Evolutionary conservation across 2,329 filamentous ascomycete genomes (phyloP), one percentile per base, ranked within the genome.

Genomic region (Cladosporium sp.): DNA sequence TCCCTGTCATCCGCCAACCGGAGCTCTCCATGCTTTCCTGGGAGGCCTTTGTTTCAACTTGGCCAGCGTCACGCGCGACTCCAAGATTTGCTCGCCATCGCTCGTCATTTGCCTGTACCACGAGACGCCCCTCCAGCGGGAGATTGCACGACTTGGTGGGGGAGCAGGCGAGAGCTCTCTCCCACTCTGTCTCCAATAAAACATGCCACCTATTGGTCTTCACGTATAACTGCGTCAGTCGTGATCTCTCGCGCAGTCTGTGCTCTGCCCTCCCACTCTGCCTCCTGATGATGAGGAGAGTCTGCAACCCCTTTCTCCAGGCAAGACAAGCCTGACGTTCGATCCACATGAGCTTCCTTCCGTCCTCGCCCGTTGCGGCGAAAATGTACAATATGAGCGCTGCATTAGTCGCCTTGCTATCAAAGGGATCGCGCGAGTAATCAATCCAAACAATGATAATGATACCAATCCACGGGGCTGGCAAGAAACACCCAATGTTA

Each of bases 241-340:
- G 46, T 62, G 59, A 44, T 44, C 37, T 49, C 50, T 53, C 50
- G 50, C 16, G 50, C 18, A 37, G 53, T 57, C 53, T 35, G 53
- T 52, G 49, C 49, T 37, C 53, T 23, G 18, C 31, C 26, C 29
- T 55, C 28, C 28, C 53, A 33, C n/a, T 37, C 53, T 57, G 37
- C 31, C 60, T 55, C 60, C 60, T 56, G 33, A 50, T 55, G 31
- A 35, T 4, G 12, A 35, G 33, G 33, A 35, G 31, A 35, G 49
- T 63, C 46, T 62, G 60, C 60, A 63, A 55, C 60, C 60, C 60
- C 60, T 63, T 63, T 63, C 60, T 14, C 50, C 50, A 63, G 31
- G 53, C 53, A 33, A 55, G 60, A 63, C 49, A 56, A 23, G 21
- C 35, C 44, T 35, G 33, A 35, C 23, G 33, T 11, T 5, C 8